Evolutionary conservation across 2,329 filamentous ascomycete genomes (phyloP), one percentile per base, ranked within the genome.

Genomic region (Colletotrichum tamarilloi): DNA sequence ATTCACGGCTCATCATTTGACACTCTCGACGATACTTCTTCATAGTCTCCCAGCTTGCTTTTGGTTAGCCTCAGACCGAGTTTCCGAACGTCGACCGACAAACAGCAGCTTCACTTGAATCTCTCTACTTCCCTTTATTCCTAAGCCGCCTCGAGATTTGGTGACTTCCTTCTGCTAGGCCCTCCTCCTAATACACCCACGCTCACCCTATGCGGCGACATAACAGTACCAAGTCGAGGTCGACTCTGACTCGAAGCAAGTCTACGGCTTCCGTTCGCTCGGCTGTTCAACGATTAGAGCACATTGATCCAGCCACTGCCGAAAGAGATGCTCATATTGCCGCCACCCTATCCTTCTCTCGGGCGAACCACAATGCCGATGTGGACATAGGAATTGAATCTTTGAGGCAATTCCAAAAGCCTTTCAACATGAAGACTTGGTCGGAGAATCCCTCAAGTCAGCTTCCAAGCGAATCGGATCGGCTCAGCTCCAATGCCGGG

Each of bases 281-380:
- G 62, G 84, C 85, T 35, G 82, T 86, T 24, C 81, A 83, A 71
- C 72, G 75, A 1, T 80, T 88, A 24, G 84, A 88, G 62, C 83
- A 86, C 63, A 87, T 91, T 57, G 82, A 86, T 75, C 86, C 87
- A 1, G 81, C 80, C 12, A 79, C 82, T 4, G 88, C 88, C 2
- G 86, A 88, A 62, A 84, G 89, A 67, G 89, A 93, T 79, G 92
- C 92, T 8, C 87, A 90, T 52, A 86, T 88, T 52, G 92, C 92
- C 26, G 92, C 92, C 8, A 83, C 85, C 42, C 83, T 91, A 77
- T 92, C 92, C 1, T 93, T 89, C 78, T 80, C 83, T 7, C 85
- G 87, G 72, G 87, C 88, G n/a, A 84, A 84, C 67, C 83, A 83
- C 46, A 82, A 84, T 14, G 82, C 78, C 52, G 82, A 77, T 69